Conservation (phyloP, 441 rosid species). For the Brassica balearica region DNA sequence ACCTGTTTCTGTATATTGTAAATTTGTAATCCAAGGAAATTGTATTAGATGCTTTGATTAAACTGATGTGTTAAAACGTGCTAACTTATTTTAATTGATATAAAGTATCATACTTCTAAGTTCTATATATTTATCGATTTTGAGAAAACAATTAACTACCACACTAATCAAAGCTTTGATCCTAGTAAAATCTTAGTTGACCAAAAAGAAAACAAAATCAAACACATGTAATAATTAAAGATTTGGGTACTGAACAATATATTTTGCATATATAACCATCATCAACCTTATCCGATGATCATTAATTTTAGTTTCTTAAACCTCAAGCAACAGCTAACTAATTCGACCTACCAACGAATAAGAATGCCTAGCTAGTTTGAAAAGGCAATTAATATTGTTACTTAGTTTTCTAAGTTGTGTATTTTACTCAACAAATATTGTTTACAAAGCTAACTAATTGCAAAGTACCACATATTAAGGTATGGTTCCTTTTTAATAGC, state of each 20-base stretch:
- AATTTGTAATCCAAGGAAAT: neutral
- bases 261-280: neutral
- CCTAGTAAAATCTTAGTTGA: neutral
- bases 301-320: slow-evolving; percentile 28
- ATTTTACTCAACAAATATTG: slow-evolving; percentile 13
- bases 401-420: neutral
- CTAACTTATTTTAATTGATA: neutral
- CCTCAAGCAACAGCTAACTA: slow-evolving; percentile 29
- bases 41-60: neutral
- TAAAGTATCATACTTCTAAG: neutral
- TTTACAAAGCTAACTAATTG: slow-evolving; percentile 17
- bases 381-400: slow-evolving; percentile 1
- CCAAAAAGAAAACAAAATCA: neutral
- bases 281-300: slow-evolving; percentile 27
- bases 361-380: slow-evolving; percentile 11
- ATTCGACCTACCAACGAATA: slow-evolving; percentile 31
- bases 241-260: neutral
- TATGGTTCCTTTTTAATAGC: neutral
- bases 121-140: neutral
- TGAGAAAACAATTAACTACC: neutral
- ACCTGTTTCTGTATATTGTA: slow-evolving; percentile 49
- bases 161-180: slow-evolving; percentile 3
- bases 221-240: neutral
- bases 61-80: neutral
- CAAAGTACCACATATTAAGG: neutral